Conservation (phyloP, 768 basidiomycete genomes). For the Lactarius indigo region DNA sequence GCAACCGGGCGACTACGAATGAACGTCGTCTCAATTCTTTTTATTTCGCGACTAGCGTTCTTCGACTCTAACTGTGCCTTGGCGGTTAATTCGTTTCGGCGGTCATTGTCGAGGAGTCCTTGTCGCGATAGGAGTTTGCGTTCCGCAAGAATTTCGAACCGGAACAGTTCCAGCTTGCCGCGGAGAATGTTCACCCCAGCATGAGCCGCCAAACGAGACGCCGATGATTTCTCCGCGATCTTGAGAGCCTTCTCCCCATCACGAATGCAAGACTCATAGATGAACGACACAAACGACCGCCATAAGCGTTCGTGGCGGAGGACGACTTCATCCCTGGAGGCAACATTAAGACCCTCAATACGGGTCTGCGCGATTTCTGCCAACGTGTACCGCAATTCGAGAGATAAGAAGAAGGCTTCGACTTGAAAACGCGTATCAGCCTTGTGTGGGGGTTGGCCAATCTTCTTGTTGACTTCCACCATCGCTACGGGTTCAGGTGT, state of each 20-base stretch:
- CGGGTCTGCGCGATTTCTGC: slow-evolving; percentile 32
- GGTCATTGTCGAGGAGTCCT: background rate
- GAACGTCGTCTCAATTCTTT: slow-evolving; percentile 18
- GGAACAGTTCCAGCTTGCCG: slow-evolving; percentile 30
- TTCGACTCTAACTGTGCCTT: background rate
- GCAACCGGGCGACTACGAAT: slow-evolving; percentile 27
- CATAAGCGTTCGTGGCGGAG: slow-evolving; percentile 24
- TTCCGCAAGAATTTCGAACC: slow-evolving; percentile 26
- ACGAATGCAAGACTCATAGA: slow-evolving; percentile 30
- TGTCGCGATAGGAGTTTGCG: slow-evolving; percentile 7
- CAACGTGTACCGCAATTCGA: slow-evolving; percentile 36
- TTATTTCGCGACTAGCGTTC: background rate
- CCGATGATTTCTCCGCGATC: slow-evolving; percentile 30
- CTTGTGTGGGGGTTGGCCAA: slow-evolving; percentile 36
- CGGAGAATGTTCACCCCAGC: slow-evolving; percentile 27
- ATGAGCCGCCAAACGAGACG: slow-evolving; percentile 31
- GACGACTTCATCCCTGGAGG: slow-evolving; percentile 7
- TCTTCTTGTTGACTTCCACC: slow-evolving; percentile 29
- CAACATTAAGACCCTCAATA: slow-evolving; percentile 19
- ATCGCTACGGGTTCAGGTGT: slow-evolving; percentile 32
- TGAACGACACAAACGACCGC: slow-evolving; percentile 27
- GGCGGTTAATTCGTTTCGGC: background rate
- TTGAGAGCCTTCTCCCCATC: slow-evolving; percentile 29
- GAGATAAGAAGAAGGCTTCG: slow-evolving; percentile 35
- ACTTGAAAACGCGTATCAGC: slow-evolving; percentile 35